A percentile compares a stretch with the other conserved stretches of the same genome.
Evolutionary conservation across 2,329 filamentous ascomycete species (phyloP).

Genomic region (Beauveria pseudobassiana): DNA sequence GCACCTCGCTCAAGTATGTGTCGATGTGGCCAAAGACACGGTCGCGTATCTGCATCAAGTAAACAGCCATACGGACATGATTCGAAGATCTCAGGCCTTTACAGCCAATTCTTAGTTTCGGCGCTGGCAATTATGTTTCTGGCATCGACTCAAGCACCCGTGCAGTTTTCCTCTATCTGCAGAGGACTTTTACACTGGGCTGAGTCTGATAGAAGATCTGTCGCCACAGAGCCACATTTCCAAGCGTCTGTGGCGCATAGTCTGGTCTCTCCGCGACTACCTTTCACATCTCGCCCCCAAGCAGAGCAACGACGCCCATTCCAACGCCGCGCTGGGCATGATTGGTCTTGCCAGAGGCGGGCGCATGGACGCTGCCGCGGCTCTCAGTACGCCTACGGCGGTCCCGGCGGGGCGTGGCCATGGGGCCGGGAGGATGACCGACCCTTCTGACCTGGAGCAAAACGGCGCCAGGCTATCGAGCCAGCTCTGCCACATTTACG

Average conservation of each 20-base stretch:
- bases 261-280: slow-evolving; percentile 63
- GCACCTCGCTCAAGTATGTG: slow-evolving; percentile 63
- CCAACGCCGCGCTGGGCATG: slow-evolving; percentile 46
- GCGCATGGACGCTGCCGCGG: background rate
- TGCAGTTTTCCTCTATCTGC: slow-evolving; percentile 60
- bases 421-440: background rate
- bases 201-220: slow-evolving; percentile 66
- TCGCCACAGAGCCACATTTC: slow-evolving; percentile 65
- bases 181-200: slow-evolving; percentile 74
- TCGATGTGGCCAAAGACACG: slow-evolving; percentile 70
- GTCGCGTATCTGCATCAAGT: slow-evolving; percentile 63
- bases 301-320: slow-evolving; percentile 41
- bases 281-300: slow-evolving; percentile 60
- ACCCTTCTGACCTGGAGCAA: background rate
- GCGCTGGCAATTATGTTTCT: slow-evolving; percentile 70
- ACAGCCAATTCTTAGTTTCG: slow-evolving; percentile 72
- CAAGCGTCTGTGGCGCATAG: slow-evolving; percentile 65
- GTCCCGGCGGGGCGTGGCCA: background rate
- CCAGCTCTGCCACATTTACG: background rate
- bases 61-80: slow-evolving; percentile 65
- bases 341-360: slow-evolving; percentile 40
- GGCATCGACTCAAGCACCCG: slow-evolving; percentile 66
- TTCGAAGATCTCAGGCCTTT: slow-evolving; percentile 64
- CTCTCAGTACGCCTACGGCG: background rate
- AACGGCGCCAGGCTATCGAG: background rate